Conservation (phyloP, 225 moss, liverwort and hornwort species). For the Pseudisothecium myosuroides region DNA sequence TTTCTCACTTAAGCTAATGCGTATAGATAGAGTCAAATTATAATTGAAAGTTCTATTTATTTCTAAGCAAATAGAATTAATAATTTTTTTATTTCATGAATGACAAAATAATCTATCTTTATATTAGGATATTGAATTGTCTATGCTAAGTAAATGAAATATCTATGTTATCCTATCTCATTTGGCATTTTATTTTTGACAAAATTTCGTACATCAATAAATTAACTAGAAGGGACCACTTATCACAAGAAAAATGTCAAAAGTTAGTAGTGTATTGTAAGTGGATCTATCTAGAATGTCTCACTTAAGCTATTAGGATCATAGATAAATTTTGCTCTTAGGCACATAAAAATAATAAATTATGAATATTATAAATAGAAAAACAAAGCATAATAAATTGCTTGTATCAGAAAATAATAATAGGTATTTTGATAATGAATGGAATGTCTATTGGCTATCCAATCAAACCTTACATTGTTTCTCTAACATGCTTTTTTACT, state of each 20-base stretch:
- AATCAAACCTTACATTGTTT: neutral
- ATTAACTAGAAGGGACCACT: rapidly evolving
- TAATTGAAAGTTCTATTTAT: neutral
- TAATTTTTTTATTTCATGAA: neutral
- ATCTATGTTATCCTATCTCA: neutral
- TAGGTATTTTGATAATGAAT: neutral
- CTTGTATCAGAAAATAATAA: neutral
- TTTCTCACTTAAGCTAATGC: neutral
- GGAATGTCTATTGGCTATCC: neutral
- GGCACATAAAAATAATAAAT: neutral
- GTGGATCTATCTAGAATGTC: neutral
- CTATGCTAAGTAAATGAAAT: neutral
- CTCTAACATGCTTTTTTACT: neutral
- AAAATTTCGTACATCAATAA: neutral
- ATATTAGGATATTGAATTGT: neutral
- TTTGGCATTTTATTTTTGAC: neutral
- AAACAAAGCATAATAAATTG: neutral
- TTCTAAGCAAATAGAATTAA: neutral
- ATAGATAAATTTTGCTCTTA: neutral
- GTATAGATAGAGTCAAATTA: neutral
- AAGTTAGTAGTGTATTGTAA: neutral
- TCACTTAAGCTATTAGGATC: too few relatives aligned
- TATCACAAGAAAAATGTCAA: neutral
- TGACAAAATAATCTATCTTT: neutral
- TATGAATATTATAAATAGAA: neutral